A percentile compares a stretch with the other conserved stretches of the same genome.
Conservation (phyloP, 192 early-diverging fungal genomes). For the Gamsiella multidivaricata region DNA sequence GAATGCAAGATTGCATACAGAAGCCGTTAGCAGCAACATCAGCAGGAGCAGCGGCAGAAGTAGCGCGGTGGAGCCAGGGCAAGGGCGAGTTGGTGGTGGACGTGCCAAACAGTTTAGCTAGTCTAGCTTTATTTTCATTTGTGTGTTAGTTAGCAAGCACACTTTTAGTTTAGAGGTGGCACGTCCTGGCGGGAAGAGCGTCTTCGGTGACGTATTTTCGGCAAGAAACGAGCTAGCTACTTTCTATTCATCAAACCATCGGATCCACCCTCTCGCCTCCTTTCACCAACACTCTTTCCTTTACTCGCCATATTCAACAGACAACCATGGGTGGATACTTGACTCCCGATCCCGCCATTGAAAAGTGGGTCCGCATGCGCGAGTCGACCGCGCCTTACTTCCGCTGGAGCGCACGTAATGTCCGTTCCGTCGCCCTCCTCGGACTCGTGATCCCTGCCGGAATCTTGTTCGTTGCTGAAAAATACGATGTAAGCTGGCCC, state of each 20-base stretch:
- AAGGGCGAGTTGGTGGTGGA: too few species aligned
- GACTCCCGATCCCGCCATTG: conserved; percentile 47
- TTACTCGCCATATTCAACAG: neutral
- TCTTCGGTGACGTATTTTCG: too few species aligned
- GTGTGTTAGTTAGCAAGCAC: too few species aligned
- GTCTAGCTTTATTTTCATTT: too few species aligned
- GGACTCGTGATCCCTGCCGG: conserved; percentile 51
- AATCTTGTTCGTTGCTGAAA: conserved; percentile 30
- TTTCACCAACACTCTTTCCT: neutral
- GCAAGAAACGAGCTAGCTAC: too few species aligned
- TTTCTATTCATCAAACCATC: conserved; percentile 23
- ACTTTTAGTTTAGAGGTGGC: too few species aligned
- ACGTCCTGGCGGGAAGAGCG: too few species aligned
- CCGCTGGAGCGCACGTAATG: conserved; percentile 42
- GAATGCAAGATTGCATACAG: too few species aligned
- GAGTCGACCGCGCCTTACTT: conserved; percentile 50
- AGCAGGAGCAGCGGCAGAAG: too few species aligned
- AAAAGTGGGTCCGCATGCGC: conserved; percentile 57
- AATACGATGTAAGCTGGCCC: conserved; percentile 44
- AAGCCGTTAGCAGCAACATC: too few species aligned
- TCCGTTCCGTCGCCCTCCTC: conserved; percentile 28
- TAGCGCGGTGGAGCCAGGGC: too few species aligned
- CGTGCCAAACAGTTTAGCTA: too few species aligned
- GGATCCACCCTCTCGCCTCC: conserved; percentile 1
- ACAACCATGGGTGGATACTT: conserved; percentile 50